Percentiles rank a stretch among this genome's conserved stretches.
phyloP scores from a whole-genome alignment of 2,329 filamentous ascomycete species.

The Lasiodiplodia sp. region DNA sequence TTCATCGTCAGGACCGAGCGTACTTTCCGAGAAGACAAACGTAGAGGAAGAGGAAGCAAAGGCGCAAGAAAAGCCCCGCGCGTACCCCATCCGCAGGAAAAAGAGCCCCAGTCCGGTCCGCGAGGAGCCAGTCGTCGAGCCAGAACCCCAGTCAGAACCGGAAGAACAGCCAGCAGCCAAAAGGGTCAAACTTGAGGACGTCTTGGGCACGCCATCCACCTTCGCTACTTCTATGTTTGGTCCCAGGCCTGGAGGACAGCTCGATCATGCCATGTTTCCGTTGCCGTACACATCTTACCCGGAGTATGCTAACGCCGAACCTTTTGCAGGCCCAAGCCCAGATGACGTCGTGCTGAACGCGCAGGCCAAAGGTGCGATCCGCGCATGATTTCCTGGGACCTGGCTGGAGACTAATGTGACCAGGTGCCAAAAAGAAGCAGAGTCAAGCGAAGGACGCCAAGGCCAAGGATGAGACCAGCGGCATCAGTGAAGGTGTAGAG shows the following conservation, averaged over 20 bases:
- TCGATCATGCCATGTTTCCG: constrained; percentile 36
- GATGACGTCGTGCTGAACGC: constrained; percentile 89
- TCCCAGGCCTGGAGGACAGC: constrained; percentile 25
- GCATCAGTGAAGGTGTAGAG: constrained; percentile 57
- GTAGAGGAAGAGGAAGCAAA: neutral
- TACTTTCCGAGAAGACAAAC: constrained; percentile 39
- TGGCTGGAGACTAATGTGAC: constrained; percentile 32
- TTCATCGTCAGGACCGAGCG: neutral
- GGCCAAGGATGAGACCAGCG: constrained; percentile 39
- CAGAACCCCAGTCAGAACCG: constrained; percentile 6
- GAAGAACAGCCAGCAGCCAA: constrained; percentile 13
- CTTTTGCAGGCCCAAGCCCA: constrained; percentile 86
- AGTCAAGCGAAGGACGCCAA: constrained; percentile 33
- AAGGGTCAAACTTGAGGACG: constrained; percentile 38
- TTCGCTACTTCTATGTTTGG: constrained; percentile 61
- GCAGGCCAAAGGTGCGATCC: constrained; percentile 62
- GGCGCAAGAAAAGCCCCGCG: neutral
- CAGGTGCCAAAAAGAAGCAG: constrained; percentile 37
- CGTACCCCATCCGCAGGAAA: constrained; percentile 17
- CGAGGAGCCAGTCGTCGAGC: neutral
- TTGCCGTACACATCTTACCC: constrained; percentile 49
- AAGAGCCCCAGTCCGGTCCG: constrained; percentile 21
- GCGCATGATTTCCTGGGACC: constrained; percentile 33
- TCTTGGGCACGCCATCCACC: constrained; percentile 57
- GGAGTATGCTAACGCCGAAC: constrained; percentile 57